These are phyloP conservation scores for Lonicera japonica DNA, from an alignment of 129 eudicot genomes.

Conservation along the genomic window DNA sequence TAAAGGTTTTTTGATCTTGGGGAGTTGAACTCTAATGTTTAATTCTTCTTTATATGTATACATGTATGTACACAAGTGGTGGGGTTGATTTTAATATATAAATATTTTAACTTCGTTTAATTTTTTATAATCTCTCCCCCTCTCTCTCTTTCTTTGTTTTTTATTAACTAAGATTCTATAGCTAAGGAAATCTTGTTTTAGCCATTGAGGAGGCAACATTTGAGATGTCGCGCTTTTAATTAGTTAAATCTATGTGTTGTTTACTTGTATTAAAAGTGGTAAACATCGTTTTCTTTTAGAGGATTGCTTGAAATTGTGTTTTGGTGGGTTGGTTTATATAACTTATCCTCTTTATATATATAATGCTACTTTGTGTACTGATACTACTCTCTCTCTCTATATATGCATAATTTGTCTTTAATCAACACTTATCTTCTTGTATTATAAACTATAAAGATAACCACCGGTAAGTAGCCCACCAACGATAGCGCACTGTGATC, in stretches of 20 bases:
- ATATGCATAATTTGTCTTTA: background rate
- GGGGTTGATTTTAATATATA: conserved; percentile 1
- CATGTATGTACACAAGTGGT: conserved; percentile 2
- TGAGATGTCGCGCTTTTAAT: conserved; percentile 5
- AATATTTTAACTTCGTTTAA: background rate
- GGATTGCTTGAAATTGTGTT: conserved; percentile 10
- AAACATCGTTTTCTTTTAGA: background rate
- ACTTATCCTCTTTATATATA: conserved; percentile 9
- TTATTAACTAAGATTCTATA: background rate
- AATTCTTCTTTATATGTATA: background rate
- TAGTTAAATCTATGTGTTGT: background rate
- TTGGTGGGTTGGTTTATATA: conserved; percentile 17
- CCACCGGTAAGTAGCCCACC: no score
- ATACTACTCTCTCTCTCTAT: conserved; percentile 9
- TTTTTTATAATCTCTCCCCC: background rate
- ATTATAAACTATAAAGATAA: no score
- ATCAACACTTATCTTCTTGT: no score
- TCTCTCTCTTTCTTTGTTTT: background rate
- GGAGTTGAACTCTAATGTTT: conserved; percentile 10
- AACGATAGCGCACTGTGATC: no score
- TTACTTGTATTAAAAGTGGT: background rate
- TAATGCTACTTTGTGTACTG: conserved; percentile 1
- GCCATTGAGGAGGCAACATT: conserved; percentile 1
- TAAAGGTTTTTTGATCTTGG: conserved; percentile 7
- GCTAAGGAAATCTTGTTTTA: conserved; percentile 7